Evolutionary conservation across 2,329 filamentous ascomycete genomes (phyloP).

Genomic region (Epichloe glyceriae): DNA sequence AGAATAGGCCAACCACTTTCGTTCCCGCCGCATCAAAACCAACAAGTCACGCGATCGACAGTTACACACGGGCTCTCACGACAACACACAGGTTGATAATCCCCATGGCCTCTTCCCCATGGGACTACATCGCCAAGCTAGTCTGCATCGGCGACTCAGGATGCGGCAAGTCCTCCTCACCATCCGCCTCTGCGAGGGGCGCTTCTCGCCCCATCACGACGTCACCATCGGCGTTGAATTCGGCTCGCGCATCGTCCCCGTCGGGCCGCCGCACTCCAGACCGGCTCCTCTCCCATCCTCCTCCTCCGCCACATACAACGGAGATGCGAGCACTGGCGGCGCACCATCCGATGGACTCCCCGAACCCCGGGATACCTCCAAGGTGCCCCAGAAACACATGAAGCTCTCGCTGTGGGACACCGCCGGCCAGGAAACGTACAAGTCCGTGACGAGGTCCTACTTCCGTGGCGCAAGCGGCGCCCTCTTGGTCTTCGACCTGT

Average conservation of each 20-base stretch:
- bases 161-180: conserved; percentile 92
- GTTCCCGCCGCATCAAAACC: neutral
- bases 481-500: conserved; percentile 90
- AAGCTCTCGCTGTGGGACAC: conserved; percentile 93
- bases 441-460: conserved; percentile 87
- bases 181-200: conserved; percentile 89
- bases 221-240: conserved; percentile 97
- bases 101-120: conserved; percentile 54
- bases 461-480: conserved; percentile 64
- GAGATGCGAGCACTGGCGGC: neutral
- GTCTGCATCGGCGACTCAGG: conserved; percentile 95
- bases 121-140: conserved; percentile 98
- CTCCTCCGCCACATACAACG: conserved; percentile 5
- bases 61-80: neutral
- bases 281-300: conserved; percentile 21
- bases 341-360: conserved; percentile 30
- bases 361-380: conserved; percentile 28
- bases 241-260: conserved; percentile 81
- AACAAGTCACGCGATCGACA: too few relatives aligned
- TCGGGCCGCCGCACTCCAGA: conserved; percentile 63
- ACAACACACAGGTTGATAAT: neutral
- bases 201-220: conserved; percentile 88
- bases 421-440: conserved; percentile 94
- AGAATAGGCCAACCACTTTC: neutral
- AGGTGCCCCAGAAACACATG: conserved; percentile 59